Conservation (phyloP, 495 filamentous ascomycete genomes). For the Penicillium coprophilum region DNA sequence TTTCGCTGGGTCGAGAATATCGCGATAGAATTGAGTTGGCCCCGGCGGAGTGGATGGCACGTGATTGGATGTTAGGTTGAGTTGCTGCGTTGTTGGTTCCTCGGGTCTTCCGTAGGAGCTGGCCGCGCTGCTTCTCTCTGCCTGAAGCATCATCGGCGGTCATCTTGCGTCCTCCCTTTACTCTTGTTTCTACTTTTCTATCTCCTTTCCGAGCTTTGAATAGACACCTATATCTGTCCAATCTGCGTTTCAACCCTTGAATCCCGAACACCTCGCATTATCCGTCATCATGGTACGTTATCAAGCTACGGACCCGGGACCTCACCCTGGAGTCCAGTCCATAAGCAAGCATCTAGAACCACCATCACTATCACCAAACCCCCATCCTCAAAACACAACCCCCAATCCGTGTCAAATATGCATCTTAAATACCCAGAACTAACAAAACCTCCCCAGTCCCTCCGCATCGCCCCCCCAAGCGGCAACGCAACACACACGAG, state of each 20-base stretch:
- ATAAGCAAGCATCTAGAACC: slow-evolving; percentile 13
- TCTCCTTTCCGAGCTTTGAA: slow-evolving; percentile 11
- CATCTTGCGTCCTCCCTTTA: slow-evolving; percentile 23
- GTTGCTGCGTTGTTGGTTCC: slow-evolving; percentile 27
- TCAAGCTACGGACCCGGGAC: slow-evolving; percentile 23
- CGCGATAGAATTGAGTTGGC: slow-evolving; percentile 11
- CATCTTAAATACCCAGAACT: slow-evolving; percentile 9
- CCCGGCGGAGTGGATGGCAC: slow-evolving; percentile 18
- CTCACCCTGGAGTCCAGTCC: slow-evolving; percentile 7
- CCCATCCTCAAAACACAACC: not conserved
- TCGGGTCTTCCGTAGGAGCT: slow-evolving; percentile 36
- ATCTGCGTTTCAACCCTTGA: not conserved
- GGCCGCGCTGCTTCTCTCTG: slow-evolving; percentile 38
- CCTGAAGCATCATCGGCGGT: slow-evolving; percentile 24
- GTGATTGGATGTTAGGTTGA: slow-evolving; percentile 20
- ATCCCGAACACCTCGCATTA: not conserved
- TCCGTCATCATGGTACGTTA: slow-evolving; percentile 39
- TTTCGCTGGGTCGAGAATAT: slow-evolving; percentile 10
- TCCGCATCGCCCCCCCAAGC: slow-evolving; percentile 77
- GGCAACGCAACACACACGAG: slow-evolving; percentile 56
- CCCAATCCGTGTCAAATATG: not conserved
- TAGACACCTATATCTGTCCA: not conserved
- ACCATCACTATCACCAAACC: not conserved
- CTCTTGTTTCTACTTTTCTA: slow-evolving; percentile 9
- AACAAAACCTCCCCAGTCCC: slow-evolving; percentile 58